These are phyloP conservation scores for Aspergillus egyptiacus DNA, from an alignment of 495 filamentous ascomycete species.

Conservation along the genomic window DNA sequence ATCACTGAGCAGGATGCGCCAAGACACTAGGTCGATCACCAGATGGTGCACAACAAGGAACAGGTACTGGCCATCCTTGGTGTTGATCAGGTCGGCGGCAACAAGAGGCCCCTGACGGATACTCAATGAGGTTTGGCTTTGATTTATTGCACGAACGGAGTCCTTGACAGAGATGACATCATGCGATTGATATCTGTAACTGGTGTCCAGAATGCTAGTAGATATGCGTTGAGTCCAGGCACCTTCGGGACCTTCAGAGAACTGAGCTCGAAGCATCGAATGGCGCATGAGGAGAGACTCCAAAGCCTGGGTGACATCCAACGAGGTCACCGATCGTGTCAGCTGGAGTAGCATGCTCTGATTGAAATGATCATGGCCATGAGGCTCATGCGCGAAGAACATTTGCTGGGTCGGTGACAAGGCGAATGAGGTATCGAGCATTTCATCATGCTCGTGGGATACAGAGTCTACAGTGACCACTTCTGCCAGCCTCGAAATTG, in stretches of 20 bases:
- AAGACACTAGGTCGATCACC: constrained; percentile 54
- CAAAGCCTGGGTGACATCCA: constrained; percentile 41
- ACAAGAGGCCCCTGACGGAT: constrained; percentile 40
- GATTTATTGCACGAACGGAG: no score
- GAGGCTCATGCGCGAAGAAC: constrained; percentile 44
- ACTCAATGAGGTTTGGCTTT: constrained; percentile 17
- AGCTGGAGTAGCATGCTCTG: constrained; percentile 54
- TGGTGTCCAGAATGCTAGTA: constrained; percentile 3
- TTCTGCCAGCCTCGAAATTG: neutral
- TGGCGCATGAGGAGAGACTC: constrained; percentile 51
- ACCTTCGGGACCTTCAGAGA: constrained; percentile 16
- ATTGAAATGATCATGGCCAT: constrained; percentile 51
- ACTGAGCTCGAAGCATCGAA: constrained; percentile 57
- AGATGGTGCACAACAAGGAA: constrained; percentile 49
- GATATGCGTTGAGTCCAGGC: neutral
- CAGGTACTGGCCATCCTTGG: constrained; percentile 6
- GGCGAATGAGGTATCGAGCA: constrained; percentile 32
- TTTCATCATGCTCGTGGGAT: no score
- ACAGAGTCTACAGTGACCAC: neutral
- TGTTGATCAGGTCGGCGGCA: constrained; percentile 34
- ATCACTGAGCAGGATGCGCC: constrained; percentile 53
- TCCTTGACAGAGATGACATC: no score
- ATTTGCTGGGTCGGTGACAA: constrained; percentile 58
- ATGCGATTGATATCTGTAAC: no score
- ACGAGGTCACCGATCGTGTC: constrained; percentile 31